These are phyloP conservation scores for Gymnopilus dilepis DNA, from an alignment of 768 basidiomycete species.

Conservation along the genomic window DNA sequence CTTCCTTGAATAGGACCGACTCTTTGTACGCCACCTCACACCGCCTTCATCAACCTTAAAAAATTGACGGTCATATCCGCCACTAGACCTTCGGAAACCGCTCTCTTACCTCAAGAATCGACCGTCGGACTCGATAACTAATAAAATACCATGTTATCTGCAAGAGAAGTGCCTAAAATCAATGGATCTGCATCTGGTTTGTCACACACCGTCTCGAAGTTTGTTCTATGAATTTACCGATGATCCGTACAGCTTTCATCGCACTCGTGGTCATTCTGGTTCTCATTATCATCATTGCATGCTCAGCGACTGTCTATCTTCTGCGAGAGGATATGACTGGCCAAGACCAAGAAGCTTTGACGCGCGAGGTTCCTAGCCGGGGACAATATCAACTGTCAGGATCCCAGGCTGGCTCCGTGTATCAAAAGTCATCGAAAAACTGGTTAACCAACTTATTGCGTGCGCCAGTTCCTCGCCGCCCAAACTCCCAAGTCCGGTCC, in stretches of 20 bases:
- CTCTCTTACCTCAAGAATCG: not conserved
- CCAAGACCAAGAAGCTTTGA: constrained; percentile 41
- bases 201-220: constrained; percentile 18
- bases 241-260: constrained; percentile 54
- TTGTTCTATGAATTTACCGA: not conserved
- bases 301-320: constrained; percentile 59
- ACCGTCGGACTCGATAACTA: constrained; percentile 1
- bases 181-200: constrained; percentile 55
- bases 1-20: not conserved
- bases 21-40: not conserved
- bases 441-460: constrained; percentile 22
- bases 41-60: not conserved
- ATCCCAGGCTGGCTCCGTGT: not conserved
- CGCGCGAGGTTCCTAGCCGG: constrained; percentile 27
- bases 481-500: constrained; percentile 7
- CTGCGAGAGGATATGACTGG: constrained; percentile 54
- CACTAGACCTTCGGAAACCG: not conserved
- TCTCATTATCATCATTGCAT: constrained; percentile 57
- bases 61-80: not conserved
- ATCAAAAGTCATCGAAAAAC: constrained; percentile 13
- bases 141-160: constrained; percentile 16
- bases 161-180: constrained; percentile 51
- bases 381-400: constrained; percentile 20
- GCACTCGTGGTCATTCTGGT: constrained; percentile 60
- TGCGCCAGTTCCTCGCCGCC: constrained; percentile 7